Evolutionary conservation across 495 filamentous ascomycete species (phyloP).

Genomic region (Penicillium turbatum): DNA sequence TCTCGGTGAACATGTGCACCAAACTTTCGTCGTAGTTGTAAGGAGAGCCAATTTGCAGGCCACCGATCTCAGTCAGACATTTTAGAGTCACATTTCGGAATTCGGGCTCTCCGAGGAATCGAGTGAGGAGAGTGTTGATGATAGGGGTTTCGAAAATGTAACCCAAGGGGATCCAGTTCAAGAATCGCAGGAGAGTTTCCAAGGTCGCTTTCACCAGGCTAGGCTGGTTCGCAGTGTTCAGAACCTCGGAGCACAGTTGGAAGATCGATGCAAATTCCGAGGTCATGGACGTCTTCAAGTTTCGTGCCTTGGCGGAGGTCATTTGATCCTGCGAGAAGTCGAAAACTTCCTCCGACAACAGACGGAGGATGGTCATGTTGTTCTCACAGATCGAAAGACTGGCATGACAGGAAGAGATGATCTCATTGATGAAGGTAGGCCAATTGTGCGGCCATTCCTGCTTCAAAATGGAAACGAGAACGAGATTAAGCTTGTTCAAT

Average conservation of each 20-base stretch:
- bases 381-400: constrained; percentile 98
- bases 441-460: constrained; percentile 99
- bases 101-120: constrained; percentile 86
- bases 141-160: constrained; percentile 98
- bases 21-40: constrained; percentile 90
- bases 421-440: constrained; percentile 99
- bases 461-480: constrained; percentile 94
- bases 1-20: constrained; percentile 95
- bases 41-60: constrained; percentile 72
- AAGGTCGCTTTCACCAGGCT: constrained; percentile 90
- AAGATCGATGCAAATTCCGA: constrained; percentile 97
- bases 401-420: constrained; percentile 89
- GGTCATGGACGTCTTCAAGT: constrained; percentile 96
- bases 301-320: constrained; percentile 93
- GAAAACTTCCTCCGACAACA: constrained; percentile 97
- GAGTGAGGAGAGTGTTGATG: constrained; percentile 85
- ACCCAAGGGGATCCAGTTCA: constrained; percentile 97
- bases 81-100: constrained; percentile 97
- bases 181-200: constrained; percentile 89
- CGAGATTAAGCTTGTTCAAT: constrained; percentile 95
- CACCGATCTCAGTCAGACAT: constrained; percentile 94
- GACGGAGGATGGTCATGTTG: constrained; percentile 96
- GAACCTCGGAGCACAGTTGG: constrained; percentile 89
- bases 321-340: constrained; percentile 98
- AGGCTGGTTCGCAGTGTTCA: constrained; percentile 80